A percentile compares a stretch with the other conserved stretches of the same genome.
Evolutionary conservation across 208 protist species (phyloP).

Genomic region (Herpetomonas samuelpessoai): DNA sequence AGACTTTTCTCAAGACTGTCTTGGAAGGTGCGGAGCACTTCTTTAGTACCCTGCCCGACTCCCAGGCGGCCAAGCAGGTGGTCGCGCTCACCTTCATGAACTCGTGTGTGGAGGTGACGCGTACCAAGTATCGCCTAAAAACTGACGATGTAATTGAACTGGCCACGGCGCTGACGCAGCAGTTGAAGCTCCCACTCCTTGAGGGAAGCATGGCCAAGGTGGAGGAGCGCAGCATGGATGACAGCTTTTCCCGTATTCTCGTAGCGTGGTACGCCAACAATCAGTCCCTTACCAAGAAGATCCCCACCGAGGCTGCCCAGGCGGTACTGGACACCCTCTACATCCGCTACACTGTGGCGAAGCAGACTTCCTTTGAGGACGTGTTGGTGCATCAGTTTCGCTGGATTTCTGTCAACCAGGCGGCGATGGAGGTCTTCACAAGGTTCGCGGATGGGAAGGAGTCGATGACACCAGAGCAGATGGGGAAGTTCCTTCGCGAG

Average conservation of each 20-base stretch:
- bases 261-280: constrained; percentile 71
- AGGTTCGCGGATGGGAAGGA: constrained; percentile 68
- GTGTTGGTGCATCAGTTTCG: constrained; percentile 59
- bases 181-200: constrained; percentile 56
- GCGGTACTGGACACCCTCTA: constrained; percentile 58
- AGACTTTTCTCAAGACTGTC: constrained; percentile 57
- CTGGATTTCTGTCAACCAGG: constrained; percentile 62
- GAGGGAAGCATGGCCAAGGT: constrained; percentile 39
- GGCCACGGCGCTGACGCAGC: constrained; percentile 18
- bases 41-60: constrained; percentile 49
- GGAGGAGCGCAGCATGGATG: constrained; percentile 80
- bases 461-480: constrained; percentile 66
- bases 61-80: constrained; percentile 43
- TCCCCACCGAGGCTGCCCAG: constrained; percentile 34
- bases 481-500: constrained; percentile 75
- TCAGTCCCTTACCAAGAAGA: constrained; percentile 36
- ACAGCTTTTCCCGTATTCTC: constrained; percentile 79
- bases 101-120: constrained; percentile 74
- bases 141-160: constrained; percentile 46
- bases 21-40: constrained; percentile 59
- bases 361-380: constrained; percentile 51
- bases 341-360: constrained; percentile 46
- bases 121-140: constrained; percentile 82
- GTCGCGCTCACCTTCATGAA: constrained; percentile 80
- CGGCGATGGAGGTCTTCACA: constrained; percentile 68